phyloP scores from a whole-genome alignment of 2,329 filamentous ascomycete genomes.

The Exophiala oligosperma region DNA sequence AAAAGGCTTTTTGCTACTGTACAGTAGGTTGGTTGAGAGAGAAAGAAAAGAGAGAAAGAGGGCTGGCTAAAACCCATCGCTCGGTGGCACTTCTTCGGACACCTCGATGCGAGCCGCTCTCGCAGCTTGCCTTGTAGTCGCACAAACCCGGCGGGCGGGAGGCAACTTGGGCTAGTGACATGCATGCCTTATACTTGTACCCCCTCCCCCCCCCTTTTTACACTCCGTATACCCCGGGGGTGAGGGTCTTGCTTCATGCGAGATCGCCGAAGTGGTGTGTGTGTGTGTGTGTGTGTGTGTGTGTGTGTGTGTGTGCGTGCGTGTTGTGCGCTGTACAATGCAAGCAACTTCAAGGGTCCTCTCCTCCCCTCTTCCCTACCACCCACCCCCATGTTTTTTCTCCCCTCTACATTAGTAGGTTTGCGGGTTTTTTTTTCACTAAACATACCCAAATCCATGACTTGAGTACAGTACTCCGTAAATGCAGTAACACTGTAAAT shows the following conservation, averaged over 20 bases:
- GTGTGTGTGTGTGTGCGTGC: background rate
- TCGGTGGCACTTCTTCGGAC: conserved; percentile 6
- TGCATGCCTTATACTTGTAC: background rate
- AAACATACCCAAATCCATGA: conserved; percentile 1
- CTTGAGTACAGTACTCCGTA: too few species aligned
- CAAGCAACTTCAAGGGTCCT: too few species aligned
- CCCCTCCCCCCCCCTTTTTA: too few species aligned
- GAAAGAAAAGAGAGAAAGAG: too few species aligned
- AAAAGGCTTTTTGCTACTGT: too few species aligned
- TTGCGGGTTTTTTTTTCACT: background rate
- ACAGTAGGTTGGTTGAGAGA: background rate
- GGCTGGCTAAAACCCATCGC: background rate
- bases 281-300: background rate
- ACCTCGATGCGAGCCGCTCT: conserved; percentile 17
- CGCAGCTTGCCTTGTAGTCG: conserved; percentile 1
- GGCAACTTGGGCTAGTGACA: background rate
- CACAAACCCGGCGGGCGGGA: background rate
- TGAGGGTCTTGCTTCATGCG: conserved; percentile 1
- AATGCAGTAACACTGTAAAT: too few species aligned
- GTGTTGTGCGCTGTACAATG: background rate
- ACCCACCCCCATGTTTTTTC: too few species aligned
- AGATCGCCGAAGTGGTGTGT: conserved; percentile 19
- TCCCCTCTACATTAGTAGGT: too few species aligned
- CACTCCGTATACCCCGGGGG: too few species aligned
- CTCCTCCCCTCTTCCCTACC: too few species aligned